These are phyloP conservation scores for Calonectria crousiana DNA, from an alignment of 2,329 filamentous ascomycete species.

Conservation along the genomic window DNA sequence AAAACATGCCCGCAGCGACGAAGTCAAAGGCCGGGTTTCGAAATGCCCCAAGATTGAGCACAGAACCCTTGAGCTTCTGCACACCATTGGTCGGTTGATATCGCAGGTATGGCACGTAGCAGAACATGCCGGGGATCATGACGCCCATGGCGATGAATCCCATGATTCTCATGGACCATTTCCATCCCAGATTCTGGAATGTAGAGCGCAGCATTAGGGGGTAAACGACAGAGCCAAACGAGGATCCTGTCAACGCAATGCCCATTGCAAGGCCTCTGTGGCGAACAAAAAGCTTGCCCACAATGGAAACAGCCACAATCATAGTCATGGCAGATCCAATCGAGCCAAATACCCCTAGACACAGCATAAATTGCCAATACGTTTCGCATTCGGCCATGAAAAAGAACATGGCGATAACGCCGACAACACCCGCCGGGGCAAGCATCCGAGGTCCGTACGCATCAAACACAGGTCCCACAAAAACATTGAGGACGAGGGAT, in stretches of 20 bases:
- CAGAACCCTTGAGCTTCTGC: conserved; percentile 31
- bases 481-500: conserved; percentile 58
- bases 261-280: conserved; percentile 43
- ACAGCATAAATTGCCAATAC: conserved; percentile 63
- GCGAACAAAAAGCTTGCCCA: conserved; percentile 47
- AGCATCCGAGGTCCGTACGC: conserved; percentile 58
- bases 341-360: conserved; percentile 57
- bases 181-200: conserved; percentile 47
- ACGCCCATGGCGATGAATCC: conserved; percentile 45
- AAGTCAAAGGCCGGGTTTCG: conserved; percentile 55
- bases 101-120: conserved; percentile 49
- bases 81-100: conserved; percentile 15
- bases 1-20: conserved; percentile 56
- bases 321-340: conserved; percentile 54
- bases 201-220: conserved; percentile 49
- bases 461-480: conserved; percentile 62
- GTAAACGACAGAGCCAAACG: conserved; percentile 48
- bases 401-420: conserved; percentile 56
- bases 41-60: conserved; percentile 56
- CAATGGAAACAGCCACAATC: conserved; percentile 48
- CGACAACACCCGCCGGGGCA: conserved; percentile 50
- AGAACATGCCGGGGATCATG: conserved; percentile 46
- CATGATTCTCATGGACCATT: conserved; percentile 50
- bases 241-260: conserved; percentile 41
- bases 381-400: conserved; percentile 58